Base-by-base conservation (phyloP, 2,329 filamentous ascomycete species). In the Esteya vermicola region DNA sequence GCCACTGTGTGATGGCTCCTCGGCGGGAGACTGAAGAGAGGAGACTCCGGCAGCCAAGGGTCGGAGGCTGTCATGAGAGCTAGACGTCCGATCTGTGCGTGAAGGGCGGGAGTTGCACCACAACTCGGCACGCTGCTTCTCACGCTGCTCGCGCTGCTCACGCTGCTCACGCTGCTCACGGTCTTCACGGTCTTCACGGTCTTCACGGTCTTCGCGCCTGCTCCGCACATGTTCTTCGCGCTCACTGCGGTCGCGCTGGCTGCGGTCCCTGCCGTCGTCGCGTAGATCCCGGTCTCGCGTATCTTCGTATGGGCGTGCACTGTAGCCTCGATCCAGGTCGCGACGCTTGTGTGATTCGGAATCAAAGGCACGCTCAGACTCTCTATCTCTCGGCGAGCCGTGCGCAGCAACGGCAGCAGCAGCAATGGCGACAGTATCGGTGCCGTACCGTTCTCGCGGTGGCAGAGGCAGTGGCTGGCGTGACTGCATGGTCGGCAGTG, bases 11-110 rank as follows among this genome's bases (percentile, higher is more conserved):
- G n/a, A n/a, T n/a, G n/a, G n/a, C n/a, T 74, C 71, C 22, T 75
- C 69, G 8, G 58, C 37, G 1, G 45, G 45, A 3, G 47, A 59
- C 43, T 68, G 64, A 12, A 61, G 60, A 9, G 64, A 64, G 6
- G 58, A 52, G 16, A 67, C 61, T 9, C 59, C 61, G 10, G 62
- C 59, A 18, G 64, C 37, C n/a, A 42, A 67, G 60, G 60, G 13
- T 66, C 70, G 42, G 66, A 62, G 46, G 65, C 69, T 39, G n/a
- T n/a, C n/a, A n/a, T n/a, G n/a, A n/a, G 65, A 61, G 47, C 64
- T 63, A 22, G 59, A 49, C 34, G 57, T 58, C 44, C 63, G 64
- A 34, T 69, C 65, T 33, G 70, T 67, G 33, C 67, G 63, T 33
- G 55, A 51, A n/a, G 63, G 60, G 27, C 60, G 61, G 27, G 60